phyloP scores from a whole-genome alignment of 345 rosid species.

The Cardamine resedifolia region DNA sequence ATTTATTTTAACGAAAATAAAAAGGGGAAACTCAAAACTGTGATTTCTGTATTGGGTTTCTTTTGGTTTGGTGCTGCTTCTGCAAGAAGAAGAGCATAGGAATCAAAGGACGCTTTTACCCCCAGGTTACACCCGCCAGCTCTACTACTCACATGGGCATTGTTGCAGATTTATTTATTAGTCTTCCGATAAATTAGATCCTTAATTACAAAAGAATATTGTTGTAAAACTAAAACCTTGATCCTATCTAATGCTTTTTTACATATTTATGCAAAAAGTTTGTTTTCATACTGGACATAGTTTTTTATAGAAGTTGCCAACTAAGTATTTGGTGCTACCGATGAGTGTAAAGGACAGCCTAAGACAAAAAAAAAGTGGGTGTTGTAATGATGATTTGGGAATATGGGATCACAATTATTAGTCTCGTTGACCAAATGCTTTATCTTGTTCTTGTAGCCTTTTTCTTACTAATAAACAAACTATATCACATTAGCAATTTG shows the following conservation, averaged over 20 bases:
- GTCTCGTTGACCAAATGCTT: conserved; percentile 28
- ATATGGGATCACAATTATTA: conserved; percentile 22
- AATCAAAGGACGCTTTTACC: neutral
- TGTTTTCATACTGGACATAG: too few relatives aligned
- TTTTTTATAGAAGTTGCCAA: conserved; percentile 1
- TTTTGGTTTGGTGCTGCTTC: neutral
- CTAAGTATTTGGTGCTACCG: conserved; percentile 11
- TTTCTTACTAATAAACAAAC: neutral
- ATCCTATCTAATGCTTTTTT: neutral
- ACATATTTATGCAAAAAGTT: neutral
- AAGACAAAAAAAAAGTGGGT: conserved; percentile 22
- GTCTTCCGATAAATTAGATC: neutral
- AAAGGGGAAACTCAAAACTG: conserved; percentile 4
- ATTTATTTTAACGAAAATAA: neutral
- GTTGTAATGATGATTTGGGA: conserved; percentile 14
- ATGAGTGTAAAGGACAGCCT: conserved; percentile 16
- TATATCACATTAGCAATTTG: neutral
- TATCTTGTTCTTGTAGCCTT: neutral
- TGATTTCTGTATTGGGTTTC: too few relatives aligned
- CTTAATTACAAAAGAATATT: neutral
- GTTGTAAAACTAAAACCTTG: neutral
- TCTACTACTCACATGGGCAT: neutral
- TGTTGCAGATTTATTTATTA: neutral
- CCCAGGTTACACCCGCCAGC: neutral
- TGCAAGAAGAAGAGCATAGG: neutral